These are phyloP conservation scores for Talaromyces sp. DNA, from an alignment of 2,329 filamentous ascomycete species.

Conservation along the genomic window DNA sequence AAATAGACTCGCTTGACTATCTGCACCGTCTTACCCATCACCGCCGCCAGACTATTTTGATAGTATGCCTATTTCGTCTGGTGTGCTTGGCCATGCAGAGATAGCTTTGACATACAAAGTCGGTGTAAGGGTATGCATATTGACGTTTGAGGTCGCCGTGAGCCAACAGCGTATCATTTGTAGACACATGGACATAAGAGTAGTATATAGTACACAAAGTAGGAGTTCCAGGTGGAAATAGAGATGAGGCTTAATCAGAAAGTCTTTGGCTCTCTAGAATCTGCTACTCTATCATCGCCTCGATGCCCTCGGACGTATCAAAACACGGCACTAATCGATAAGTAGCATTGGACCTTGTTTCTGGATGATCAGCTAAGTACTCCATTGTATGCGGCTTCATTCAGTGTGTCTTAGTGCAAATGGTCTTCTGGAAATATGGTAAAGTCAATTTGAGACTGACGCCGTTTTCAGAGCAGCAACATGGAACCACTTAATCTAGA, in stretches of 20 bases:
- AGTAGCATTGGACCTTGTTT: not conserved
- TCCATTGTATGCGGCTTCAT: not conserved
- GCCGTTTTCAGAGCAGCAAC: not conserved
- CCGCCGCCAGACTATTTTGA: not conserved
- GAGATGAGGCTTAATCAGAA: not conserved
- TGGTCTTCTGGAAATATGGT: not conserved
- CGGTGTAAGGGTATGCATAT: slow-evolving; percentile 10
- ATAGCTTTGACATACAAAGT: slow-evolving; percentile 7
- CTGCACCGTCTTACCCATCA: not conserved
- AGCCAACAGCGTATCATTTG: not conserved
- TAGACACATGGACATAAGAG: not conserved
- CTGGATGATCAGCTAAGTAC: not conserved
- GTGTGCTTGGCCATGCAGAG: not conserved
- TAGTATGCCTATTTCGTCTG: slow-evolving; percentile 2
- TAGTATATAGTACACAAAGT: not conserved
- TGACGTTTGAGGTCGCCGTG: not conserved
- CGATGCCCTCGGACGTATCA: not conserved
- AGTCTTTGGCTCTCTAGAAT: not conserved
- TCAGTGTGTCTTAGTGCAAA: not conserved
- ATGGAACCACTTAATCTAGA: not conserved
- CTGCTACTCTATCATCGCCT: not conserved
- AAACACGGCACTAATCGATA: not conserved
- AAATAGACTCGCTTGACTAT: not conserved
- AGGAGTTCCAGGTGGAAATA: not conserved
- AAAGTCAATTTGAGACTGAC: not conserved